phyloP scores from a whole-genome alignment of 2,329 filamentous ascomycete genomes.

The Alternaria postmessia region DNA sequence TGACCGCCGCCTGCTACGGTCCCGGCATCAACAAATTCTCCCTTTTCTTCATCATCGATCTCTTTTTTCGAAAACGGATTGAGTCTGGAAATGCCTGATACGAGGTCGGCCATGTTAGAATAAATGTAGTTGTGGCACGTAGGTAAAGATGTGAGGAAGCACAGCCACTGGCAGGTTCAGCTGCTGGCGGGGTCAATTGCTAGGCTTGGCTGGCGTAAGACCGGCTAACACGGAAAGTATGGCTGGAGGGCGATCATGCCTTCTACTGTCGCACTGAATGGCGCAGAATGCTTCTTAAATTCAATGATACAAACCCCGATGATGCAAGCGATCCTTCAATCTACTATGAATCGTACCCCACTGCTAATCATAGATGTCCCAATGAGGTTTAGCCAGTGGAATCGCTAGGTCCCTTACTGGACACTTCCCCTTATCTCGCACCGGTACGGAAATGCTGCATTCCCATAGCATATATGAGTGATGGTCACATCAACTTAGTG shows the following conservation, averaged over 20 bases:
- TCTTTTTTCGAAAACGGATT: conserved; percentile 45
- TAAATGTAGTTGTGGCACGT: conserved; percentile 4
- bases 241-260: background rate
- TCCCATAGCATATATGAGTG: background rate
- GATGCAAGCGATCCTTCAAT: background rate
- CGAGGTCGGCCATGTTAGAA: conserved; percentile 44
- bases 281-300: background rate
- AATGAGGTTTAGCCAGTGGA: background rate
- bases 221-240: conserved; percentile 7
- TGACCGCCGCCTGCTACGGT: conserved; percentile 68
- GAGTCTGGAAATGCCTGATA: conserved; percentile 44
- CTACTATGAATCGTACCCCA: background rate
- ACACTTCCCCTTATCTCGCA: background rate
- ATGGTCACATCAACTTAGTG: background rate
- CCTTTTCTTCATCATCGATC: conserved; percentile 61
- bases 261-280: background rate
- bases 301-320: background rate
- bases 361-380: background rate
- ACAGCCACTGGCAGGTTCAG: conserved; percentile 13
- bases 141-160: conserved; percentile 5
- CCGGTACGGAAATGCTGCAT: background rate
- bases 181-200: conserved; percentile 11
- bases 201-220: conserved; percentile 14
- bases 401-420: no score
- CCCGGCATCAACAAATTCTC: conserved; percentile 60